A percentile compares a stretch with the other conserved stretches of the same genome.
These are phyloP conservation scores for Phytopythium vexans DNA, from an alignment of 352 stramenopile species.

Conservation along the genomic window DNA sequence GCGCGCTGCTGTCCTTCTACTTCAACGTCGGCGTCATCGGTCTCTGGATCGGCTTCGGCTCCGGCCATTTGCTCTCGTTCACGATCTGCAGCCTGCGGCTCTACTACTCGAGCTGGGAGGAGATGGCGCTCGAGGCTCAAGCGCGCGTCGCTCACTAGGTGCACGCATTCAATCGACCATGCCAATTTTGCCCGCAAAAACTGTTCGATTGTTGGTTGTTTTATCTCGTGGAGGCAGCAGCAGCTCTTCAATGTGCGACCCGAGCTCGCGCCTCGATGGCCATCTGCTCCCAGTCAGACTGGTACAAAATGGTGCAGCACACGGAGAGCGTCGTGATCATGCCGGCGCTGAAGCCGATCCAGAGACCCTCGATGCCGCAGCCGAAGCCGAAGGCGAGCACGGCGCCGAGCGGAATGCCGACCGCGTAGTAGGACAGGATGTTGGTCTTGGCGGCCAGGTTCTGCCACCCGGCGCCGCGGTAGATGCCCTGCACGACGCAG, in stretches of 20 bases:
- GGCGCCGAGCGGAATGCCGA: conserved; percentile 67
- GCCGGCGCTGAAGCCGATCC: conserved; percentile 68
- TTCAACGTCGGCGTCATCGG: conserved; percentile 52
- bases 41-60: conserved; percentile 77
- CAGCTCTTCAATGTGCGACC: conserved; percentile 25
- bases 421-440: conserved; percentile 66
- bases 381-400: conserved; percentile 45
- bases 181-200: not conserved
- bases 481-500: conserved; percentile 65
- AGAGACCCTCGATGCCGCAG: conserved; percentile 63
- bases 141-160: conserved; percentile 31
- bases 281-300: conserved; percentile 57
- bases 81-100: conserved; percentile 39
- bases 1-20: conserved; percentile 54
- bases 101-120: conserved; percentile 40
- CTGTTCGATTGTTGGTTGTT: not conserved
- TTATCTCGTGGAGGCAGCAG: not conserved
- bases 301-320: conserved; percentile 43
- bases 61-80: conserved; percentile 38
- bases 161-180: not conserved
- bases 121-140: not conserved
- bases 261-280: conserved; percentile 42
- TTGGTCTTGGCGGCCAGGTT: conserved; percentile 66
- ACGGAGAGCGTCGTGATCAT: conserved; percentile 38
- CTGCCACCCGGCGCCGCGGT: conserved; percentile 60